These are phyloP conservation scores for Tribonema minus DNA, from an alignment of 108 stramenopile species.

Conservation along the genomic window DNA sequence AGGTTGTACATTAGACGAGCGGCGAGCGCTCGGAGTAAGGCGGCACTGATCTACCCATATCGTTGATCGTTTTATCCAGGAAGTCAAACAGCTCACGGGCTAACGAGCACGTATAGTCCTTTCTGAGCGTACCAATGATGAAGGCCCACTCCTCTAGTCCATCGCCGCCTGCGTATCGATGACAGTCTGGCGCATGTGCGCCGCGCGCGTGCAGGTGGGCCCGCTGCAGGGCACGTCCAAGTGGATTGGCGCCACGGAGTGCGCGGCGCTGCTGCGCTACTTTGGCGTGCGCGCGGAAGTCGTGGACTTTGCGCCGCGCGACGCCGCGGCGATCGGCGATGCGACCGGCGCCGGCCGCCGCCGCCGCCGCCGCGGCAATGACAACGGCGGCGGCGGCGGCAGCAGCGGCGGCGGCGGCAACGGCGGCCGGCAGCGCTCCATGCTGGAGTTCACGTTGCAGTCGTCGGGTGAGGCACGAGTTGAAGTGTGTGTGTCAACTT, in stretches of 20 bases:
- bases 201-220: background rate
- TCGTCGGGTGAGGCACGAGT: background rate
- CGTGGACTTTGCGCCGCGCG: conserved; percentile 11
- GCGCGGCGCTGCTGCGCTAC: conserved; percentile 26
- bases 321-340: background rate
- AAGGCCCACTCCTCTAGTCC: no score
- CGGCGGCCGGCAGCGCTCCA: background rate
- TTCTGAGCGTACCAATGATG: no score
- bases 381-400: background rate
- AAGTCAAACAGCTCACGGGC: no score
- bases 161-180: no score
- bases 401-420: background rate
- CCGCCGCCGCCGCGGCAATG: background rate
- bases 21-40: no score
- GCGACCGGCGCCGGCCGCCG: background rate
- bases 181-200: no score
- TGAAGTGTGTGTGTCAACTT: no score
- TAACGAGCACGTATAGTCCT: no score
- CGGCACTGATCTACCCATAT: no score
- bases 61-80: no score
- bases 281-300: conserved; percentile 42
- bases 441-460: background rate
- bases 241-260: conserved; percentile 53
- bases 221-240: conserved; percentile 21
- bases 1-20: no score